A percentile compares a stretch with the other conserved stretches of the same genome.
Conservation (phyloP, 176 grass and related monocot genomes). For the Tillandsia leiboldiana region DNA sequence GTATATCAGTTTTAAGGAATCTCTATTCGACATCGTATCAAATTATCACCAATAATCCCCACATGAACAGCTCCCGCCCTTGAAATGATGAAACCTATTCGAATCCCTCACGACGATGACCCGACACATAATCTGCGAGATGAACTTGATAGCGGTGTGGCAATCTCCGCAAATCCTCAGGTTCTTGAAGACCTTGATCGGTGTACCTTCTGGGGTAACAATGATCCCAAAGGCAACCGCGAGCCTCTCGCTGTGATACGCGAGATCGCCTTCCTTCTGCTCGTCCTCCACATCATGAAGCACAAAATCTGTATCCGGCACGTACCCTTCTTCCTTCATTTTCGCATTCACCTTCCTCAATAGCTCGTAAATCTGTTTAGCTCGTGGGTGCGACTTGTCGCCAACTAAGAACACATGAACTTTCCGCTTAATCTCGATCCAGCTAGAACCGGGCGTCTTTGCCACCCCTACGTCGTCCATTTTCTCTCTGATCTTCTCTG, state of each 20-base stretch:
- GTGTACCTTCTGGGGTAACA: constrained; percentile 23
- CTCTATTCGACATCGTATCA: too few species aligned
- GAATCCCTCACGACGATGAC: constrained; percentile 56
- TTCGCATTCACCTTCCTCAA: constrained; percentile 33
- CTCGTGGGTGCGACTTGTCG: constrained; percentile 44
- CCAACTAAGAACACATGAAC: constrained; percentile 62
- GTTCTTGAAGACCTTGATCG: constrained; percentile 67
- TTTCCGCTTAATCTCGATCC: constrained; percentile 44
- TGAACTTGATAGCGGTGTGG: constrained; percentile 52
- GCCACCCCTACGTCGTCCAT: constrained; percentile 49
- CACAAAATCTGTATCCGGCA: constrained; percentile 45
- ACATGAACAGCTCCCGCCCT: constrained; percentile 52
- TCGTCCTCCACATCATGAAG: constrained; percentile 67
- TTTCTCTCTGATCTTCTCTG: constrained; percentile 44
- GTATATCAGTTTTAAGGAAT: too few species aligned
- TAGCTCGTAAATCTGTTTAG: constrained; percentile 36
- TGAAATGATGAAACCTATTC: constrained; percentile 56
- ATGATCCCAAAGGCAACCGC: constrained; percentile 75
- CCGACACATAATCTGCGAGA: constrained; percentile 36
- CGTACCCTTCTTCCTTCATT: constrained; percentile 62
- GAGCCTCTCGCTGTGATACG: constrained; percentile 59
- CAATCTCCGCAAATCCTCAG: constrained; percentile 67
- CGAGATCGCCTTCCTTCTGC: constrained; percentile 60
- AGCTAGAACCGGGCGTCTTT: constrained; percentile 69
- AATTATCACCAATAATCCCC: constrained; percentile 40